Evolutionary conservation across 2,329 filamentous ascomycete species (phyloP).

Genomic region (Claviceps sp.): DNA sequence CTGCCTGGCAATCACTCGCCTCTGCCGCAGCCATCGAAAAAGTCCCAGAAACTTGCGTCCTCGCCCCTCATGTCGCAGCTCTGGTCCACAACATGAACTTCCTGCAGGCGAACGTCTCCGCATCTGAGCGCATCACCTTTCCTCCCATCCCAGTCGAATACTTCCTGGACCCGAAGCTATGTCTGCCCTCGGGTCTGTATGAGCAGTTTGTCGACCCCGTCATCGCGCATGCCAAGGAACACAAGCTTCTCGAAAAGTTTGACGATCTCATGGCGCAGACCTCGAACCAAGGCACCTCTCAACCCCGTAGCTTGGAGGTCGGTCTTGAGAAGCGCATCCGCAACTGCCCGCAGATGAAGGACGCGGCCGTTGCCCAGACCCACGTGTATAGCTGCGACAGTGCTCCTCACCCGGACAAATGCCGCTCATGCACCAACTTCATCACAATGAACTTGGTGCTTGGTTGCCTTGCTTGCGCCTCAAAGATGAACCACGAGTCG

Average conservation of each 20-base stretch:
- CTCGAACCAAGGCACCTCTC: background rate
- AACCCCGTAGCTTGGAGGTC: background rate
- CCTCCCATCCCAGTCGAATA: background rate
- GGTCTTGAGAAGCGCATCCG: background rate
- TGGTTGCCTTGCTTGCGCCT: background rate
- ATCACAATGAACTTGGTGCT: background rate
- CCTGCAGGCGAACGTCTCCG: background rate
- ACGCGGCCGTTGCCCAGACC: background rate
- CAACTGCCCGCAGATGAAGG: background rate
- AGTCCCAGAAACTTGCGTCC: background rate
- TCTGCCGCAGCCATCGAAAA: background rate
- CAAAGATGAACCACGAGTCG: background rate
- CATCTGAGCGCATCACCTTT: background rate
- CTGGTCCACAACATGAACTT: background rate
- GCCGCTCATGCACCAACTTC: background rate
- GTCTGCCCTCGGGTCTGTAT: background rate
- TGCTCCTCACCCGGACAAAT: background rate
- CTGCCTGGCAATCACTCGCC: background rate
- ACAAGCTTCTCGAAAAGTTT: background rate
- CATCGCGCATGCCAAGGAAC: background rate
- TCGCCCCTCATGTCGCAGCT: background rate
- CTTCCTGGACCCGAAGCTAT: background rate
- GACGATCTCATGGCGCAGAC: background rate
- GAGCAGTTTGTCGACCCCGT: background rate
- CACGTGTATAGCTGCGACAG: background rate